These are phyloP conservation scores for Emmonsiellopsis sp. DNA, from an alignment of 2,329 filamentous ascomycete genomes.

Conservation along the genomic window DNA sequence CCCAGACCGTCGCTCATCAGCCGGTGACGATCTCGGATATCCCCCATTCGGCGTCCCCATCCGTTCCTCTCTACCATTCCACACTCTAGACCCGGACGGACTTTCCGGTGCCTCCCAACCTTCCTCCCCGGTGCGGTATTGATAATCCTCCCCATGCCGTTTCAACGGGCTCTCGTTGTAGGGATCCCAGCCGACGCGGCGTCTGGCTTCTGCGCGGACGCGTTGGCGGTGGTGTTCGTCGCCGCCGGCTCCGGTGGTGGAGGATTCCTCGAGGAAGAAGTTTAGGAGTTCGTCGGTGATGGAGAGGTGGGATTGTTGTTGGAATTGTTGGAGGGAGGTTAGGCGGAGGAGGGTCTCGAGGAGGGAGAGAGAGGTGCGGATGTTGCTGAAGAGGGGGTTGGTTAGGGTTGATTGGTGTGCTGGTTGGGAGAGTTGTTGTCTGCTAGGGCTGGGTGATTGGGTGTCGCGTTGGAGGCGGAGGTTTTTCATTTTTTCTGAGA, in stretches of 20 bases:
- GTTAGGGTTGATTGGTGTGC: slow-evolving; percentile 21
- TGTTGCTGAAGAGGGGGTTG: slow-evolving; percentile 42
- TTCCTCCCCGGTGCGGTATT: slow-evolving; percentile 31
- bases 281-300: slow-evolving; percentile 83
- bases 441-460: slow-evolving; percentile 16
- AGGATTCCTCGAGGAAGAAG: slow-evolving; percentile 69
- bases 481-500: slow-evolving; percentile 36
- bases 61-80: slow-evolving; percentile 14
- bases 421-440: slow-evolving; percentile 20
- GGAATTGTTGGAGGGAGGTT: slow-evolving; percentile 80
- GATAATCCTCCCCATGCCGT: slow-evolving; percentile 55
- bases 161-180: slow-evolving; percentile 64
- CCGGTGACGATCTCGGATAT: slow-evolving; percentile 18
- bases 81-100: background rate
- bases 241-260: slow-evolving; percentile 55
- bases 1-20: slow-evolving; percentile 13
- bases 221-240: slow-evolving; percentile 52
- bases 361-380: slow-evolving; percentile 64
- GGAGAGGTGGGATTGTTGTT: slow-evolving; percentile 78
- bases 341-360: slow-evolving; percentile 83
- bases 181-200: slow-evolving; percentile 59
- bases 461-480: slow-evolving; percentile 31
- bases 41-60: slow-evolving; percentile 14
- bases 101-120: too few species aligned
- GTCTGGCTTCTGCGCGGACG: slow-evolving; percentile 50